Percentiles rank a stretch among this genome's conserved stretches.
Conservation (phyloP, 129 eudicot species). For the Centella asiatica region DNA sequence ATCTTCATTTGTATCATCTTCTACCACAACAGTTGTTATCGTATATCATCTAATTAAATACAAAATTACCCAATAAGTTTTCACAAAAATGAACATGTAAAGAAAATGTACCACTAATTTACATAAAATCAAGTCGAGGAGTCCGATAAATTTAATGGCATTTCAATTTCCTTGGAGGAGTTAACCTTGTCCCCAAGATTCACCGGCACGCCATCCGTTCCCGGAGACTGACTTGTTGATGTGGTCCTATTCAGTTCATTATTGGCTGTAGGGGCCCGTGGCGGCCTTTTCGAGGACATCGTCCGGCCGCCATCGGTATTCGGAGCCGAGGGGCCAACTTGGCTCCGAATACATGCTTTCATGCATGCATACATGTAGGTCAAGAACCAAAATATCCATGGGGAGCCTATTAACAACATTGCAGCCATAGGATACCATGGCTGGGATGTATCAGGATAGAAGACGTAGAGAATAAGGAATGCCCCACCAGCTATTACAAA, state of each 20-base stretch:
- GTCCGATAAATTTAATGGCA: neutral
- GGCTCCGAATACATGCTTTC: neutral
- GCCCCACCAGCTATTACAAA: slow-evolving; percentile 10
- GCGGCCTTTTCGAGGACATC: no score
- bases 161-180: neutral
- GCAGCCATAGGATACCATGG: slow-evolving; percentile 11
- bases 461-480: slow-evolving; percentile 3
- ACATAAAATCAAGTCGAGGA: no score
- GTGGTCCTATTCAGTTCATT: no score
- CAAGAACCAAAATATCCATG: slow-evolving; percentile 7
- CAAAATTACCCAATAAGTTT: no score
- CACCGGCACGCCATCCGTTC: neutral
- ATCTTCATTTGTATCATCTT: no score
- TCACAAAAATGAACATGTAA: no score
- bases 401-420: slow-evolving; percentile 8
- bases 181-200: neutral
- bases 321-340: neutral
- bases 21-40: no score
- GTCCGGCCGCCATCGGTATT: neutral
- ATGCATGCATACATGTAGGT: slow-evolving; percentile 5
- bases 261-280: neutral
- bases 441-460: neutral
- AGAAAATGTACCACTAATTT: no score
- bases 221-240: neutral
- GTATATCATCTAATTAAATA: no score